Base-by-base conservation (phyloP, 2,329 filamentous ascomycete genomes). In the Claviceps cyperi region DNA sequence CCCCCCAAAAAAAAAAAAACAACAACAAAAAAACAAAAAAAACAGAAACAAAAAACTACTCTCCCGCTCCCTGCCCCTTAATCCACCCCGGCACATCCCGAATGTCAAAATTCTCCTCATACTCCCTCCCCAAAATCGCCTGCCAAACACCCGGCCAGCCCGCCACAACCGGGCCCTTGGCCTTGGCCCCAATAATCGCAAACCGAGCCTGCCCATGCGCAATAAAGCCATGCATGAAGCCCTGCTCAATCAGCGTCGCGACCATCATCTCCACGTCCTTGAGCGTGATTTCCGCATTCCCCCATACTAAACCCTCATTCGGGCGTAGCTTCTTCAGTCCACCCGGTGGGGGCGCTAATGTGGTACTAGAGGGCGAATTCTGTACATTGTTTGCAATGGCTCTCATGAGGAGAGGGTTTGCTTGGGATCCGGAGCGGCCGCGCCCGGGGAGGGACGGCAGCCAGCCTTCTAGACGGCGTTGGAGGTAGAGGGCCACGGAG, bases 191-290 rank as follows among this genome's bases (percentile, higher is more conserved):
- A 48, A 84, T 80, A 43, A 96, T 86, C 13, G 88, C 89, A 60
- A 96, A 89, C 46, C 85, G 81, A 43, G 77, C 76, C 60, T 82
- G 80, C 24, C 77, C 77, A 59, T 94, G 87, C 15, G 85, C 86
- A 28, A 96, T 76, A 60, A 90, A 96, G 1, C 90, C 91, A 56
- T 83, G 81, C 62, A 96, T 73, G 22, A 95, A 70, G 0, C 85
- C 86, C 64, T 94, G 86, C 47, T 84, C 80, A 19, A 94, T 77
- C 13, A 96, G 75, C 11, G 82, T 83, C 0, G 85, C 79, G 13
- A 94, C 75, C 46, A 86, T 80, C 43, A 80, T 80, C 66, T 95
- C 88, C n/a, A 94, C 72, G 56, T 87, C 83, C 14, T 77, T 68
- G 37, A 77, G 66, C 39, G 78, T 73, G 36, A 81, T 70, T 54